phyloP scores from a whole-genome alignment of 2,329 filamentous ascomycete species.

The Penicillium psychrosexuale region DNA sequence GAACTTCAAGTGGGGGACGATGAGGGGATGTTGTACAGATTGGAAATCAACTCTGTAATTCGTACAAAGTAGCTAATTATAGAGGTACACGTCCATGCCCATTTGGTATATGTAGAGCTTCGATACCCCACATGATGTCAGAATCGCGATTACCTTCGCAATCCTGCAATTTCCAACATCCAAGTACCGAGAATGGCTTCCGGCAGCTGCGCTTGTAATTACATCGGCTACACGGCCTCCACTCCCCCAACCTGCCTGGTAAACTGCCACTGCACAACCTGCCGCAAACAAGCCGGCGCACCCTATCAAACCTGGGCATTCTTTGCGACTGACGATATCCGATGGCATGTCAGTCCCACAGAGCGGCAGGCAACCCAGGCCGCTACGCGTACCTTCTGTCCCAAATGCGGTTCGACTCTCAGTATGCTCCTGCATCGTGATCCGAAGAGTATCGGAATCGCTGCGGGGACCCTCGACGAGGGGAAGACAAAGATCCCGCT shows the following conservation, averaged over 20 bases:
- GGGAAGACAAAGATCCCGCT: constrained; percentile 26
- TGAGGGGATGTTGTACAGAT: not conserved
- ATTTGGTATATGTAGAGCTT: not conserved
- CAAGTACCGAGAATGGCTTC: constrained; percentile 24
- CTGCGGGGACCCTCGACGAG: constrained; percentile 43
- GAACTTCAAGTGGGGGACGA: constrained; percentile 6
- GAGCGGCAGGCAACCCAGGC: constrained; percentile 37
- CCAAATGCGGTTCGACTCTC: constrained; percentile 47
- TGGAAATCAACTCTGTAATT: not conserved
- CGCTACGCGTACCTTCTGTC: constrained; percentile 48
- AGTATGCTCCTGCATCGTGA: constrained; percentile 42
- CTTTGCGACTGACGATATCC: constrained; percentile 36
- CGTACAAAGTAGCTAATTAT: not conserved
- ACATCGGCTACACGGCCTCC: constrained; percentile 43
- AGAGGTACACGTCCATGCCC: not conserved
- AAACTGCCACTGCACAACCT: constrained; percentile 50
- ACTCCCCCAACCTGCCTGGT: constrained; percentile 35
- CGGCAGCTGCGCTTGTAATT: constrained; percentile 46
- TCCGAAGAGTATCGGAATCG: constrained; percentile 33
- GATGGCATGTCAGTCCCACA: constrained; percentile 33
- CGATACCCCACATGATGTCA: constrained; percentile 13
- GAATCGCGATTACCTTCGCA: not conserved
- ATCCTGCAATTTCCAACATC: not conserved
- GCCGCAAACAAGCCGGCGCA: constrained; percentile 49
- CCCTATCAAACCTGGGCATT: constrained; percentile 45